Base-by-base conservation (phyloP, 257 asterid species). In the Avicennia marina region DNA sequence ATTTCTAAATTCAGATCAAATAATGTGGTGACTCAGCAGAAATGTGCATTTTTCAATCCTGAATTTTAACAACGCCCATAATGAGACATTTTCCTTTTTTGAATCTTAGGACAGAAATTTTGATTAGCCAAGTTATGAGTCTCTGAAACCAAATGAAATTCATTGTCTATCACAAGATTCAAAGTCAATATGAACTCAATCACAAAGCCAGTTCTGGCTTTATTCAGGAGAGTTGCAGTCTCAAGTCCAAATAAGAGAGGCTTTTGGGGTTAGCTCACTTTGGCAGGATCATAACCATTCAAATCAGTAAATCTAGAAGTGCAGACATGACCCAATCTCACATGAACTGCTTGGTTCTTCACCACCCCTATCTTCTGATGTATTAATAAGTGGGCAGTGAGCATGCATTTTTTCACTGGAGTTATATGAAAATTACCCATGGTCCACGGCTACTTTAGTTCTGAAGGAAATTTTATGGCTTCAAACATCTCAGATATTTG, bases 401-500 rank as follows among this genome's bases (percentile, higher is more conserved):
- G 47, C 41, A 41, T 20, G 22, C 18, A 20, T 26, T 26, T n/a
- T n/a, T 58, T 17, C 33, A 26, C 33, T 25, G 34, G 17, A 32
- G 26, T 15, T 9, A 11, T 6, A 61, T 33, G 52, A 47, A 29
- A 44, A 29, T 18, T 51, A 47, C 44, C 53, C 12, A 11, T 31
- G 34, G 12, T 29, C n/a, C 16, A 45, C 16, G 11, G 1, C 3
- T 15, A 8, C 10, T 18, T 56, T 42, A 18, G 32, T 11, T 46
- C 58, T 57, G 53, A 27, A 31, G 53, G 46, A 55, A 56, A 56
- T 11, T 22, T 22, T 6, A 63, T 31, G 19, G 16, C 44, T 20
- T 27, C 49, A 53, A 25, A 13, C 12, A 53, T 54, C 21, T 46
- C 60, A 59, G 36, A 47, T 17, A 65, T 53, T 45, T 57, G 11